Evolutionary conservation across 768 basidiomycete species (phyloP).

Genomic region (Tricholoma sp.): DNA sequence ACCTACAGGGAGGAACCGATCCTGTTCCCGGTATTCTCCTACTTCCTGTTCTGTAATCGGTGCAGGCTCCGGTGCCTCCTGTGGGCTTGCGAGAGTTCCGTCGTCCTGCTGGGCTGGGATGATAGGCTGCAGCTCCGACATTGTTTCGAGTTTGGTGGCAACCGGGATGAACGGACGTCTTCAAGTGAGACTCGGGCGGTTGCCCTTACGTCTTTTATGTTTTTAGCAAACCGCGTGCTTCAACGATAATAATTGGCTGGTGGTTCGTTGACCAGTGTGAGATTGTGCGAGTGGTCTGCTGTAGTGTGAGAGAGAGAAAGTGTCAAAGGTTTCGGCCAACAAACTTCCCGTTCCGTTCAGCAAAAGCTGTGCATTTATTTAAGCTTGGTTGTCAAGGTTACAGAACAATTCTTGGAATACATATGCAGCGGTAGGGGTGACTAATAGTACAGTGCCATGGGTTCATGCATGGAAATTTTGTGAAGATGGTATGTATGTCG

Average conservation of each 20-base stretch:
- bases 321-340: too few species aligned
- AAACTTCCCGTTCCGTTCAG: too few species aligned
- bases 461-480: too few species aligned
- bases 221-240: neutral
- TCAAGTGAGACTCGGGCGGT: neutral
- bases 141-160: slow-evolving; percentile 5
- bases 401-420: too few species aligned
- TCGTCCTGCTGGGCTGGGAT: slow-evolving; percentile 36
- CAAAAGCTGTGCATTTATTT: too few species aligned
- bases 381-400: too few species aligned
- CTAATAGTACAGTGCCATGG: too few species aligned
- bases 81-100: slow-evolving; percentile 25
- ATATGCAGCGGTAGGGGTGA: too few species aligned
- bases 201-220: neutral
- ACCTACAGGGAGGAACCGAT: slow-evolving; percentile 88
- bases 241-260: neutral
- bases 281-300: too few species aligned
- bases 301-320: too few species aligned
- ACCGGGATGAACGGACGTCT: neutral
- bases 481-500: too few species aligned
- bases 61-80: slow-evolving; percentile 49
- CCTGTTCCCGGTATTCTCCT: slow-evolving; percentile 92
- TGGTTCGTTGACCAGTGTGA: too few species aligned
- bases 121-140: slow-evolving; percentile 38
- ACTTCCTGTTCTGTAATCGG: slow-evolving; percentile 91